These are phyloP conservation scores for Apostasia ramifera DNA, from an alignment of 106 monocot species.

Conservation along the genomic window DNA sequence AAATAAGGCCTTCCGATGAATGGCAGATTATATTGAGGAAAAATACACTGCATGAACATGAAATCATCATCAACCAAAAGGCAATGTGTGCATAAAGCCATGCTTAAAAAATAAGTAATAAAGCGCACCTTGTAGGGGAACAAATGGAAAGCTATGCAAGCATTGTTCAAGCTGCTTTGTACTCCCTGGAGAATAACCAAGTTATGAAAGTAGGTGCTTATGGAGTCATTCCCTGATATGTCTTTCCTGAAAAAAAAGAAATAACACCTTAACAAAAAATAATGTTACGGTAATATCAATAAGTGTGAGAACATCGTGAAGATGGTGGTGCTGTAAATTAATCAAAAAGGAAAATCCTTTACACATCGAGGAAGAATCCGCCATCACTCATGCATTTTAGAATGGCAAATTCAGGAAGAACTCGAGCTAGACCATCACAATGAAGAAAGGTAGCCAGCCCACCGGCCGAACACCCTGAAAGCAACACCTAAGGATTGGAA, in stretches of 20 bases:
- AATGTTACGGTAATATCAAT: background rate
- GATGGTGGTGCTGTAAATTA: background rate
- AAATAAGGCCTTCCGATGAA: slow-evolving; percentile 74
- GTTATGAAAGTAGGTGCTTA: slow-evolving; percentile 32
- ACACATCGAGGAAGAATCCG: slow-evolving; percentile 94
- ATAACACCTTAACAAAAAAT: background rate
- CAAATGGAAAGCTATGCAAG: slow-evolving; percentile 27
- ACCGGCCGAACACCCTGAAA: slow-evolving; percentile 95
- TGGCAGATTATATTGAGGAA: slow-evolving; percentile 60
- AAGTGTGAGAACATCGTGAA: background rate
- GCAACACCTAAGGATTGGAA: slow-evolving; percentile 48
- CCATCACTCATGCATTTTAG: slow-evolving; percentile 95
- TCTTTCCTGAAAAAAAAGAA: slow-evolving; percentile 47
- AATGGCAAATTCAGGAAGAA: slow-evolving; percentile 18
- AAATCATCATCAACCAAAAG: background rate
- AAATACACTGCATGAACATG: slow-evolving; percentile 67
- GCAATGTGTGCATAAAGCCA: background rate
- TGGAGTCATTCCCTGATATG: slow-evolving; percentile 50
- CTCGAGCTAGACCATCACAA: slow-evolving; percentile 53
- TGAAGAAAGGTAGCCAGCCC: slow-evolving; percentile 83
- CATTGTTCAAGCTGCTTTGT: slow-evolving; percentile 33
- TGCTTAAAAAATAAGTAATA: background rate
- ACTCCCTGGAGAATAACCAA: slow-evolving; percentile 59
- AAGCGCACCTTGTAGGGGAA: slow-evolving; percentile 32
- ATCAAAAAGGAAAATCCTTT: slow-evolving; percentile 13